Conservation (phyloP, 78 protist genomes). For the Dictyostelium intermedium region DNA sequence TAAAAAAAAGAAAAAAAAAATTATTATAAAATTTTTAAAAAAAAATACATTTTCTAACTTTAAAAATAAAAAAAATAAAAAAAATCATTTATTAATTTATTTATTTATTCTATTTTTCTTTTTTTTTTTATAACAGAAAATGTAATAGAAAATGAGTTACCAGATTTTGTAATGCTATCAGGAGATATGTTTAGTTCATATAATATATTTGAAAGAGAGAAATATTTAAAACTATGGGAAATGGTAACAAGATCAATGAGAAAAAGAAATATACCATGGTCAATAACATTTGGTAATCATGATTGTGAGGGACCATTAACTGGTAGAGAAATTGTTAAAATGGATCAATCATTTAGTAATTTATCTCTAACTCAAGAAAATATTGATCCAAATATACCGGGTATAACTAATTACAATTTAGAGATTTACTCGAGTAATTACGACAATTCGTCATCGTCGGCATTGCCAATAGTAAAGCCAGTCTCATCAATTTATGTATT, state of each 20-base stretch:
- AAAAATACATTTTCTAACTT: no score
- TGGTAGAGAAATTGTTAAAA: not conserved
- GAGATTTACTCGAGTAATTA: not conserved
- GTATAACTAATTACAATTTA: conserved; percentile 22
- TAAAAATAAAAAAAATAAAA: not conserved
- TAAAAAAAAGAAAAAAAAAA: no score
- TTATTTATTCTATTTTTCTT: not conserved
- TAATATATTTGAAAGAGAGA: not conserved
- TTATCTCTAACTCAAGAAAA: not conserved
- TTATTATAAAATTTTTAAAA: no score
- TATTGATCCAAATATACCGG: not conserved
- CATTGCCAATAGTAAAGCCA: no score
- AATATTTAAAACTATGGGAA: conserved; percentile 14
- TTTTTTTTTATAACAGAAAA: no score
- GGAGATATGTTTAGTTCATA: conserved; percentile 70
- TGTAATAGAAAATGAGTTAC: conserved; percentile 21
- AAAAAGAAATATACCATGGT: conserved; percentile 37
- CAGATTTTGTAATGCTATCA: conserved; percentile 57
- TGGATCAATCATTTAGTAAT: conserved; percentile 19
- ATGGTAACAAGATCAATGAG: conserved; percentile 15
- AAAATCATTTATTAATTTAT: not conserved
- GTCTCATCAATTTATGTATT: not conserved
- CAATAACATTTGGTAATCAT: conserved; percentile 50
- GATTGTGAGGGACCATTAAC: conserved; percentile 28
- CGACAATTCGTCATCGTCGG: no score